phyloP scores from a whole-genome alignment of 2,329 filamentous ascomycete genomes.

The Akanthomyces muscarius region DNA sequence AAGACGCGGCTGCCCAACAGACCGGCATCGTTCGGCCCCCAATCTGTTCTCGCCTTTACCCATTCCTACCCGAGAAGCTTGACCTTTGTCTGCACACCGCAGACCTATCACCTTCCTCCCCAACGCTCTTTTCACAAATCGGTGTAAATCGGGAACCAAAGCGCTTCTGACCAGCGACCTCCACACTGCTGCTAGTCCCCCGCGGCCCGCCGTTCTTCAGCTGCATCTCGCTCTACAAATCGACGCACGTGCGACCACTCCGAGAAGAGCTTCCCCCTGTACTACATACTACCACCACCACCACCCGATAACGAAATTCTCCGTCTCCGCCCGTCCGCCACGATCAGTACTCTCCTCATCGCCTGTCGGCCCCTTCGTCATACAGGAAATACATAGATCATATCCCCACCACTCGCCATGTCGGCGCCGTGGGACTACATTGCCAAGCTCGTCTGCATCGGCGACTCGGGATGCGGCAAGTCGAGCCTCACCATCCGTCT shows the following conservation, averaged over 20 bases:
- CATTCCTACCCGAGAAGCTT: background rate
- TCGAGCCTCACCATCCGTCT: conserved; percentile 90
- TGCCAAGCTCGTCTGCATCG: conserved; percentile 96
- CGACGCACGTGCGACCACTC: conserved; percentile 1
- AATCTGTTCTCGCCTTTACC: background rate
- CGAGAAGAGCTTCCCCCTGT: background rate
- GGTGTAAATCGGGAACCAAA: too few species aligned
- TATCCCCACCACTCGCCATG: conserved; percentile 37
- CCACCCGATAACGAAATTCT: background rate
- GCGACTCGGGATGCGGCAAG: conserved; percentile 95
- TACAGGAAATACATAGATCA: background rate
- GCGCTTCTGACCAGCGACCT: too few species aligned
- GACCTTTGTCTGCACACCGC: background rate
- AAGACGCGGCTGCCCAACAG: conserved; percentile 9
- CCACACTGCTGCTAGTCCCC: too few species aligned
- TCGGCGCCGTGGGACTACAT: conserved; percentile 94
- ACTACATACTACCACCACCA: background rate
- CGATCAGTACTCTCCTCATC: background rate
- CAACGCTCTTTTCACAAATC: too few species aligned
- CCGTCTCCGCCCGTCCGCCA: background rate
- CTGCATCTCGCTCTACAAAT: too few species aligned
- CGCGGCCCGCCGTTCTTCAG: too few species aligned
- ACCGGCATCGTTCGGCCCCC: background rate
- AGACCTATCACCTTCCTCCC: too few species aligned
- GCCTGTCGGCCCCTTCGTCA: background rate